Evolutionary conservation across 2,329 filamentous ascomycete genomes (phyloP).

Genomic region (Corinectria fuckeliana): DNA sequence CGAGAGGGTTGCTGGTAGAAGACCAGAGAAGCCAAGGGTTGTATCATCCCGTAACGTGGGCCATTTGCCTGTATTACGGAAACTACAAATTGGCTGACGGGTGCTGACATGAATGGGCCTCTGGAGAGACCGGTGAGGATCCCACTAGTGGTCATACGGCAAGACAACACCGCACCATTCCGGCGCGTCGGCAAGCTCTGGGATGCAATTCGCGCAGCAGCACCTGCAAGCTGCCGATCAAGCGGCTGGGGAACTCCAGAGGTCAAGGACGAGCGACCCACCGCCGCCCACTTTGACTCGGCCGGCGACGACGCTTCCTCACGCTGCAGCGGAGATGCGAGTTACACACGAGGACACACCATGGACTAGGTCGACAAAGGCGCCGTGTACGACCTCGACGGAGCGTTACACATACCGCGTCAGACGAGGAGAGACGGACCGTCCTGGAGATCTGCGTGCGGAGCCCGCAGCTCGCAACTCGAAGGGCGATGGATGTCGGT

Average conservation of each 20-base stretch:
- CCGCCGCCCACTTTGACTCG: neutral
- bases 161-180: neutral
- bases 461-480: neutral
- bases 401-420: slow-evolving; percentile 6
- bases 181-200: slow-evolving; percentile 9
- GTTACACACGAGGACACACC: neutral
- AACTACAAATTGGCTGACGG: neutral
- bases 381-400: slow-evolving; percentile 4
- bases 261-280: neutral
- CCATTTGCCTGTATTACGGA: neutral
- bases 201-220: neutral
- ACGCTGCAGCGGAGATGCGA: neutral
- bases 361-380: neutral
- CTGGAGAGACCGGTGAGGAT: neutral
- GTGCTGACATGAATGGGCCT: neutral
- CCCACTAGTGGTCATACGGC: neutral
- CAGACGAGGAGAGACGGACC: slow-evolving; percentile 5
- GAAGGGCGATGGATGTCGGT: neutral
- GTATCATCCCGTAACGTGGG: slow-evolving; percentile 1
- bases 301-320: neutral
- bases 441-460: slow-evolving; percentile 4
- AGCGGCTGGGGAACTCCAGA: neutral
- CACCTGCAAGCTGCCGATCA: slow-evolving; percentile 8
- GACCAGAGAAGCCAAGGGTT: neutral
- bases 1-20: neutral